phyloP scores from a whole-genome alignment of 371 early-diverging fungal genomes.

The Saksenaea vasiformis region DNA sequence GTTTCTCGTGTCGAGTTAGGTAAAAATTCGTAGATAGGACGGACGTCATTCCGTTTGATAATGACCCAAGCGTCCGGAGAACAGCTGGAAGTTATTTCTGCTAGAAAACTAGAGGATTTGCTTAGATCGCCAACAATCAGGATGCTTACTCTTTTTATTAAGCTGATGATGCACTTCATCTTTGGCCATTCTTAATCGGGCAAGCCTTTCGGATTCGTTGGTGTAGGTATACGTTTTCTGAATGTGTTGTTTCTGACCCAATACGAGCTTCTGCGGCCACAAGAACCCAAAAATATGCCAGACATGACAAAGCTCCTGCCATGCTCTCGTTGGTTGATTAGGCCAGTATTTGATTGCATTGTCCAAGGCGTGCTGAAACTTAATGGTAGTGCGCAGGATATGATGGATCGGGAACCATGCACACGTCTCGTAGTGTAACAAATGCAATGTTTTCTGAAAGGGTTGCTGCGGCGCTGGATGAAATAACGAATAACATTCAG shows the following conservation, averaged over 20 bases:
- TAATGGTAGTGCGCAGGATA: slow-evolving; percentile 31
- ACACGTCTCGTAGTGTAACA: slow-evolving; percentile 31
- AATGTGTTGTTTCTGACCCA: slow-evolving; percentile 29
- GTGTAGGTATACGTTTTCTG: slow-evolving; percentile 11
- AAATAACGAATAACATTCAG: slow-evolving; percentile 37
- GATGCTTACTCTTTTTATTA: neutral
- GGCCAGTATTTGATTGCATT: slow-evolving; percentile 19
- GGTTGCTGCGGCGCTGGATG: slow-evolving; percentile 15
- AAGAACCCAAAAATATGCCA: slow-evolving; percentile 46
- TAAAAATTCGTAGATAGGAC: slow-evolving; percentile 45
- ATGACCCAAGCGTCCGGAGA: slow-evolving; percentile 17
- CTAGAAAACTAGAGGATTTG: neutral
- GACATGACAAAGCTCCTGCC: slow-evolving; percentile 28
- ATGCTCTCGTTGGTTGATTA: slow-evolving; percentile 16
- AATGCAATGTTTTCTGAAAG: slow-evolving; percentile 23
- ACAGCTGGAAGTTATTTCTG: neutral
- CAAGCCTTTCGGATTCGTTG: slow-evolving; percentile 6
- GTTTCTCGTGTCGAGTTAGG: slow-evolving; percentile 18
- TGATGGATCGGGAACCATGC: slow-evolving; percentile 37
- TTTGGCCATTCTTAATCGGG: slow-evolving; percentile 17
- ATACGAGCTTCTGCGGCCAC: slow-evolving; percentile 44
- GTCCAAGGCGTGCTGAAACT: slow-evolving; percentile 24
- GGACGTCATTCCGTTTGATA: slow-evolving; percentile 30
- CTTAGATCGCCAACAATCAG: slow-evolving; percentile 7
- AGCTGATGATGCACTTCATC: slow-evolving; percentile 19